Percentiles rank a stretch among this genome's conserved stretches.
These are phyloP conservation scores for Lactarius trivialis DNA, from an alignment of 768 basidiomycete genomes.

Conservation along the genomic window DNA sequence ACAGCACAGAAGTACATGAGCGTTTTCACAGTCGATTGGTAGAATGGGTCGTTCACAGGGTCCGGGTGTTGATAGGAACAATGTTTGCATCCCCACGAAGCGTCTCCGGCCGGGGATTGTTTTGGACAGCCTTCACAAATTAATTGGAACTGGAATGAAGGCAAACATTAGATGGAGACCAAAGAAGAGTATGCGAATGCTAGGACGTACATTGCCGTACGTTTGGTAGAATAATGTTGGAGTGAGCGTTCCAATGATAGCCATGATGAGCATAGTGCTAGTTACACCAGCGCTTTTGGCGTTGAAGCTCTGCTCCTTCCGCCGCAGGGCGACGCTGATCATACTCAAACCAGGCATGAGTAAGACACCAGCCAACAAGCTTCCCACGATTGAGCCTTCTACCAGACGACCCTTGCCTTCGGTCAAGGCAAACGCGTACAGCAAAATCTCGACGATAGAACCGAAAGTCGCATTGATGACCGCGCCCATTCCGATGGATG, in stretches of 20 bases:
- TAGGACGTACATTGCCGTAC: conserved; percentile 80
- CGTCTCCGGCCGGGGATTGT: conserved; percentile 25
- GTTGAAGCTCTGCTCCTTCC: conserved; percentile 97
- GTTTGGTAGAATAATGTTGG: conserved; percentile 98
- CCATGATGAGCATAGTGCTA: conserved; percentile 99
- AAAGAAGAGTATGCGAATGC: background rate
- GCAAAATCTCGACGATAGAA: conserved; percentile 94
- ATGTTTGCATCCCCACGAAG: conserved; percentile 80
- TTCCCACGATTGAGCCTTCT: conserved; percentile 95
- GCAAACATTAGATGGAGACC: background rate
- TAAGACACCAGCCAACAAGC: conserved; percentile 88
- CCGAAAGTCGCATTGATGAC: conserved; percentile 99
- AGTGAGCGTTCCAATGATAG: conserved; percentile 90
- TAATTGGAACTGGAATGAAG: conserved; percentile 64
- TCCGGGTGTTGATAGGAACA: conserved; percentile 96
- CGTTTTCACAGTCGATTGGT: conserved; percentile 90
- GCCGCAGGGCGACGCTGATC: conserved; percentile 80
- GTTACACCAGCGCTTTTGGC: conserved; percentile 99
- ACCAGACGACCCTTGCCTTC: conserved; percentile 90
- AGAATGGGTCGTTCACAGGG: conserved; percentile 91
- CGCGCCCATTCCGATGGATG: conserved; percentile 97
- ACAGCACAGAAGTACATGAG: conserved; percentile 94
- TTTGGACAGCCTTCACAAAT: conserved; percentile 76
- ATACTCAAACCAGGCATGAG: conserved; percentile 97
- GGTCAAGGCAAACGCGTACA: conserved; percentile 86